phyloP scores from a whole-genome alignment of 2,329 filamentous ascomycete genomes.

The Fonsecaea monophora region DNA sequence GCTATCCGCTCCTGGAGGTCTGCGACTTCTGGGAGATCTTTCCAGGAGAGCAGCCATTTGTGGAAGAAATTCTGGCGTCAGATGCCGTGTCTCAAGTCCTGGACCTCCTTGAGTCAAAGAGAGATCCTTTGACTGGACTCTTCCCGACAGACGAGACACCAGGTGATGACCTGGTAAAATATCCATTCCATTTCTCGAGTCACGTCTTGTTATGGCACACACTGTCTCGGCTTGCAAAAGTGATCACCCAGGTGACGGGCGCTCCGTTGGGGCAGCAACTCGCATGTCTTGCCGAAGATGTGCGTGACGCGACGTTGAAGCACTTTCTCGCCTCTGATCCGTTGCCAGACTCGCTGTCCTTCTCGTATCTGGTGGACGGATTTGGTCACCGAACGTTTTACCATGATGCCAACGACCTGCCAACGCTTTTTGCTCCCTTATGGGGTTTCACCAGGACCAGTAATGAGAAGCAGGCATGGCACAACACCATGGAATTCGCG shows the following conservation, averaged over 20 bases:
- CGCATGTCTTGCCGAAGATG: conserved; percentile 5
- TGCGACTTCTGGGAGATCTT: conserved; percentile 28
- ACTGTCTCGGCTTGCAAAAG: conserved; percentile 18
- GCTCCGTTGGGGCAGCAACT: conserved; percentile 7
- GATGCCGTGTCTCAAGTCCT: conserved; percentile 21
- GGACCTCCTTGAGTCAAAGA: conserved; percentile 21
- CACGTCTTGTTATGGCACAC: conserved; percentile 28
- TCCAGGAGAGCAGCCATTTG: conserved; percentile 20
- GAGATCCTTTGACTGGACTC: conserved; percentile 15
- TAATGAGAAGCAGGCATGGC: conserved; percentile 24
- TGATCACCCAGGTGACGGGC: conserved; percentile 3
- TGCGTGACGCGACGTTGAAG: conserved; percentile 19
- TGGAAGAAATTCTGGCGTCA: conserved; percentile 22
- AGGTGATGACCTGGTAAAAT: conserved; percentile 25
- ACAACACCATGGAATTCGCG: conserved; percentile 27
- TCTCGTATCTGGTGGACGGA: conserved; percentile 28
- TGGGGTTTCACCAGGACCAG: conserved; percentile 24
- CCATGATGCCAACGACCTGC: conserved; percentile 30
- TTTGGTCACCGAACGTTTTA: conserved; percentile 22
- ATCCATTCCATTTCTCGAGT: conserved; percentile 31
- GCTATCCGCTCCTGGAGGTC: conserved; percentile 29
- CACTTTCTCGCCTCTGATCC: conserved; percentile 21
- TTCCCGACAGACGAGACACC: conserved; percentile 28
- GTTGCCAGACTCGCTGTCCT: conserved; percentile 2
- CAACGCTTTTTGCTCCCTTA: conserved; percentile 20